These are phyloP conservation scores for Clavispora fructus DNA, from an alignment of 805 yeast species.

Conservation along the genomic window DNA sequence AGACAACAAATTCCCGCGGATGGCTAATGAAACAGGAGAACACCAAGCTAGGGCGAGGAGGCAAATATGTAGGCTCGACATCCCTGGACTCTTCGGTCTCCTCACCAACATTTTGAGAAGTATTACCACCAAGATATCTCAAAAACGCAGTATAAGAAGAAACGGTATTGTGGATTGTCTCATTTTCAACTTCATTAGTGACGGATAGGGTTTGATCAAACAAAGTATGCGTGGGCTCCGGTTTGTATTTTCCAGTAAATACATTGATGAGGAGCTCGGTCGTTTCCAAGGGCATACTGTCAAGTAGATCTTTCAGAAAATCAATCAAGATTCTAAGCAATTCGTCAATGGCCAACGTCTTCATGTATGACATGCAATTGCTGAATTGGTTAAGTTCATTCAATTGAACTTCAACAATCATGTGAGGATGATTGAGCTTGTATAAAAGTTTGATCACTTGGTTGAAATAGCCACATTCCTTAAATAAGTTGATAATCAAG, in stretches of 20 bases:
- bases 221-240: conserved; percentile 21
- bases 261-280: conserved; percentile 78
- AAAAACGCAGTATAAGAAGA: conserved; percentile 14
- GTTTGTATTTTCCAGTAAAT: conserved; percentile 78
- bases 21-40: conserved; percentile 83
- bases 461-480: conserved; percentile 61
- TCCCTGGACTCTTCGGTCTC: background rate
- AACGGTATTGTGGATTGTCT: background rate
- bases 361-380: conserved; percentile 59
- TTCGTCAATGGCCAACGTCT: conserved; percentile 69
- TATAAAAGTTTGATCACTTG: conserved; percentile 69
- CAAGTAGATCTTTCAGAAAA: conserved; percentile 60
- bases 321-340: conserved; percentile 65
- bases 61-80: conserved; percentile 65
- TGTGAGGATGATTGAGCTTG: conserved; percentile 65
- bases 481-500: conserved; percentile 60
- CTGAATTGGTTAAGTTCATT: conserved; percentile 58
- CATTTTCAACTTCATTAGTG: background rate
- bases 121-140: conserved; percentile 10
- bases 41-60: conserved; percentile 85
- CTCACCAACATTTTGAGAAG: conserved; percentile 1
- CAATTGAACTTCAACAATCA: conserved; percentile 71
- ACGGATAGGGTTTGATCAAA: conserved; percentile 5
- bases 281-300: conserved; percentile 69
- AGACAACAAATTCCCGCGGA: conserved; percentile 84